These are phyloP conservation scores for Ustulina deusta DNA, from an alignment of 2,329 filamentous ascomycete genomes.

Conservation along the genomic window DNA sequence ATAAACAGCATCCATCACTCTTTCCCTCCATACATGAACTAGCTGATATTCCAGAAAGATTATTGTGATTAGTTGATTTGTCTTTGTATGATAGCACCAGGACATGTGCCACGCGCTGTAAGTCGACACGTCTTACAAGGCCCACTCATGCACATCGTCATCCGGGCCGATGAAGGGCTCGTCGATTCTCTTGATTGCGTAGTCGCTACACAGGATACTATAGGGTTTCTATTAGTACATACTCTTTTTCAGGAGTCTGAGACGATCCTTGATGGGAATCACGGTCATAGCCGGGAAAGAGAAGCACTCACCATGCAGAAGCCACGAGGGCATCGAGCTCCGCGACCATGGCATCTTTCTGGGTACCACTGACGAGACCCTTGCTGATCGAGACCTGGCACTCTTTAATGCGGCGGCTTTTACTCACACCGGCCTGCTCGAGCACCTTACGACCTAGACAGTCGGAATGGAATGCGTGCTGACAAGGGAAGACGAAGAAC, in stretches of 20 bases:
- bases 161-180: conserved; percentile 85
- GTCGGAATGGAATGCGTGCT: conserved; percentile 97
- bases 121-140: conserved; percentile 58
- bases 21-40: conserved; percentile 1
- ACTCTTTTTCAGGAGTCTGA: conserved; percentile 13
- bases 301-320: conserved; percentile 77
- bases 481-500: conserved; percentile 98
- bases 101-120: conserved; percentile 10
- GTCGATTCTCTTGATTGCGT: conserved; percentile 93
- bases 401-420: conserved; percentile 84
- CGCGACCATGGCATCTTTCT: conserved; percentile 83
- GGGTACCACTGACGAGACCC: conserved; percentile 75
- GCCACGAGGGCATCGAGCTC: conserved; percentile 95
- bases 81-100: conserved; percentile 3
- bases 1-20: background rate
- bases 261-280: conserved; percentile 3
- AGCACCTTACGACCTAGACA: conserved; percentile 89
- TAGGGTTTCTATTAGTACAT: conserved; percentile 40
- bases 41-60: conserved; percentile 4
- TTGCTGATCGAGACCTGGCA: conserved; percentile 86
- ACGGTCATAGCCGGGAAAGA: conserved; percentile 18
- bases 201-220: conserved; percentile 92
- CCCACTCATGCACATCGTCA: conserved; percentile 87
- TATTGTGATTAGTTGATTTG: background rate
- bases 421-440: conserved; percentile 80